These are phyloP conservation scores for Neopestalotiopsis clavispora DNA, from an alignment of 2,329 filamentous ascomycete genomes.

Conservation along the genomic window DNA sequence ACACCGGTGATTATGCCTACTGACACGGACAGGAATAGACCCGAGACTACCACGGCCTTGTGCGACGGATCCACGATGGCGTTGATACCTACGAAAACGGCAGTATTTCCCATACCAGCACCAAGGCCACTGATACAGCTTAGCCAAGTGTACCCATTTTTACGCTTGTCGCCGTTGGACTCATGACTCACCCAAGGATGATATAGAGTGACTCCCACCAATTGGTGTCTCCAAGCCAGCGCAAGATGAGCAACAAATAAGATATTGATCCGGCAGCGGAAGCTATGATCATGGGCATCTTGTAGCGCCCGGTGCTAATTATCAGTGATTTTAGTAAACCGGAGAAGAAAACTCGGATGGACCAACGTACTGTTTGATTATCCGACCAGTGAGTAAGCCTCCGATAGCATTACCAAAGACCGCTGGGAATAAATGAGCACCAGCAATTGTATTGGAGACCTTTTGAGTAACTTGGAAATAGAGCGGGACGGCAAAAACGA, in stretches of 20 bases:
- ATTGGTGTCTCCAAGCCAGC: slow-evolving; percentile 48
- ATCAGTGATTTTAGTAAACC: background rate
- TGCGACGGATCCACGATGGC: slow-evolving; percentile 42
- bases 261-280: slow-evolving; percentile 19
- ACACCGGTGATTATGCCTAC: slow-evolving; percentile 45
- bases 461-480: slow-evolving; percentile 57
- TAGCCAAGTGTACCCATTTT: background rate
- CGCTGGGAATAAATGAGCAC: slow-evolving; percentile 51
- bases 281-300: slow-evolving; percentile 42
- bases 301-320: slow-evolving; percentile 46
- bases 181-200: slow-evolving; percentile 32
- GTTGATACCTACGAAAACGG: slow-evolving; percentile 48
- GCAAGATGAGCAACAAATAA: slow-evolving; percentile 19
- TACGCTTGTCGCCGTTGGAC: too few species aligned
- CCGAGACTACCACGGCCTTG: slow-evolving; percentile 45
- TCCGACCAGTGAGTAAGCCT: slow-evolving; percentile 48
- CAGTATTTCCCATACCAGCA: slow-evolving; percentile 44
- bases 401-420: slow-evolving; percentile 57
- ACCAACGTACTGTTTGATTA: slow-evolving; percentile 39
- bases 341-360: background rate
- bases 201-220: slow-evolving; percentile 46
- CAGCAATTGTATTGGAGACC: slow-evolving; percentile 47
- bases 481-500: slow-evolving; percentile 54
- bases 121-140: slow-evolving; percentile 43
- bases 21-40: slow-evolving; percentile 43